A percentile compares a stretch with the other conserved stretches of the same genome.
Conservation (phyloP, 139 green algal species). For the Volvox reticuliferus region DNA sequence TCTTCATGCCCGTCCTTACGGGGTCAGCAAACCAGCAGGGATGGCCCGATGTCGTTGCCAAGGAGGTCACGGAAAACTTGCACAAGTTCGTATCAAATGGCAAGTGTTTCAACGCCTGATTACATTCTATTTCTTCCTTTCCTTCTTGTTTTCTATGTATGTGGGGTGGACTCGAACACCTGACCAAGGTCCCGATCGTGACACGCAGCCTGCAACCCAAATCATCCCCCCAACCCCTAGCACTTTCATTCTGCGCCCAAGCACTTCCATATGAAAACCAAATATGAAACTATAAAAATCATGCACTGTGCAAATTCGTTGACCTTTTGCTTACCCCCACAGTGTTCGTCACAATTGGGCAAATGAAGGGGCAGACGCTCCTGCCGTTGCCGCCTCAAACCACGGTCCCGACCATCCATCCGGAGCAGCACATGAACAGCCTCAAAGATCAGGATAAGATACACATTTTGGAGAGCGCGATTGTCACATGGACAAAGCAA, state of each 20-base stretch:
- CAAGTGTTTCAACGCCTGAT: conserved; percentile 15
- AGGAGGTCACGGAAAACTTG: conserved; percentile 89
- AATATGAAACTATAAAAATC: too few relatives aligned
- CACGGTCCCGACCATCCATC: conserved; percentile 49
- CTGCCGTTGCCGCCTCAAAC: conserved; percentile 83
- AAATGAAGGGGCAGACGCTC: conserved; percentile 90
- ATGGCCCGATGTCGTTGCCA: conserved; percentile 88
- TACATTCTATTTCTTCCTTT: too few relatives aligned
- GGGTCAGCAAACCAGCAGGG: conserved; percentile 83
- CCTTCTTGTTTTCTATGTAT: too few relatives aligned
- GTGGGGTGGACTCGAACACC: too few relatives aligned
- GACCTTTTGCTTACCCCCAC: not conserved
- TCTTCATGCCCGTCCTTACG: conserved; percentile 90
- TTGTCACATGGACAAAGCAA: conserved; percentile 92
- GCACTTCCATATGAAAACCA: too few relatives aligned
- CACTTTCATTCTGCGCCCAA: too few relatives aligned
- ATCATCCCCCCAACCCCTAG: too few relatives aligned
- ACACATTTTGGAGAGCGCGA: conserved; percentile 88
- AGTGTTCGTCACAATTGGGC: conserved; percentile 85
- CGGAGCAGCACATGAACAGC: conserved; percentile 52
- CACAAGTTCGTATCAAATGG: conserved; percentile 90
- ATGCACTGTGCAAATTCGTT: too few relatives aligned
- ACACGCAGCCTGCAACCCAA: too few relatives aligned
- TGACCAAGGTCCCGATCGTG: too few relatives aligned
- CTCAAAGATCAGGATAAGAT: conserved; percentile 86